Evolutionary conservation across 495 filamentous ascomycete species (phyloP).

Genomic region (Hypoxylon lienhwacheense): DNA sequence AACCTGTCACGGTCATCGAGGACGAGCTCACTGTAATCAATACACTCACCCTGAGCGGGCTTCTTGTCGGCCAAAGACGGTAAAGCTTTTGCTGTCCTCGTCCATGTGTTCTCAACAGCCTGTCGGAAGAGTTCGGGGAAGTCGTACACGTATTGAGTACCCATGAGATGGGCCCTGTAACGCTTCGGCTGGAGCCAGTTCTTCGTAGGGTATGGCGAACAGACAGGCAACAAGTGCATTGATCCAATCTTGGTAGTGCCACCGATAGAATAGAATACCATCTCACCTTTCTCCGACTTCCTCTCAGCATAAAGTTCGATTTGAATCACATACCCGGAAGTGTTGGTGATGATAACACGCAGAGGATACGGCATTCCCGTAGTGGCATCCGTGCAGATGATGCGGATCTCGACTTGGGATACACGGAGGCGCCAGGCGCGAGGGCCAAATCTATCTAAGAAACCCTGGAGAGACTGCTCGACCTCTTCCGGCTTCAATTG

Average conservation of each 20-base stretch:
- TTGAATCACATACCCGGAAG: conserved; percentile 97
- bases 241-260: conserved; percentile 91
- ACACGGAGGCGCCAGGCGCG: conserved; percentile 96
- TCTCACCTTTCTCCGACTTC: conserved; percentile 95
- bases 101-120: conserved; percentile 95
- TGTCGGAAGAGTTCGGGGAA: conserved; percentile 99
- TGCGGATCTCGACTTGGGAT: conserved; percentile 96
- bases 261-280: conserved; percentile 97
- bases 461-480: conserved; percentile 89
- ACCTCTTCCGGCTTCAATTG: conserved; percentile 87
- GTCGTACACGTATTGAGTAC: conserved; percentile 98
- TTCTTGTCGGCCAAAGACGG: conserved; percentile 75
- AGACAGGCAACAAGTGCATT: conserved; percentile 90
- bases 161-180: conserved; percentile 99
- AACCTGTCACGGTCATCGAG: conserved; percentile 91
- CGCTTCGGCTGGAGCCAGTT: conserved; percentile 98
- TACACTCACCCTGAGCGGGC: conserved; percentile 84
- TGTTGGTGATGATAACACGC: conserved; percentile 96
- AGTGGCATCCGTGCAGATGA: conserved; percentile 86
- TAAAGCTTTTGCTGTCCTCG: conserved; percentile 67
- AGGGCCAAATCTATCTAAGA: conserved; percentile 93
- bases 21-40: conserved; percentile 91
- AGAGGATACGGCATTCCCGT: conserved; percentile 89
- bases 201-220: conserved; percentile 94
- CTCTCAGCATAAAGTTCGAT: conserved; percentile 97